These are phyloP conservation scores for Talaromyces stipitatus DNA, from an alignment of 495 filamentous ascomycete genomes.

Conservation along the genomic window DNA sequence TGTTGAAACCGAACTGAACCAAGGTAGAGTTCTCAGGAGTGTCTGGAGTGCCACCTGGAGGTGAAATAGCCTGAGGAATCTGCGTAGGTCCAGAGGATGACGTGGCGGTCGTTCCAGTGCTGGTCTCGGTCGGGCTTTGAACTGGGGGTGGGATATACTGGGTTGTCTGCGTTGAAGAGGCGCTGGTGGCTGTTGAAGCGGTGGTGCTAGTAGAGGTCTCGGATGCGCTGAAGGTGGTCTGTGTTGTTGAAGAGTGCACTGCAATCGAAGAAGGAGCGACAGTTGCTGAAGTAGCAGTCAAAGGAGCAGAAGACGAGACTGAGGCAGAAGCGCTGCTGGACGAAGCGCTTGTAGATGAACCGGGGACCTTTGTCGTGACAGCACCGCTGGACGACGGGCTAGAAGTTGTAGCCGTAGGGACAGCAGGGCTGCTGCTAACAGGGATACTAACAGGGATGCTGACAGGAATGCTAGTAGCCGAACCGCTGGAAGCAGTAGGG, in stretches of 20 bases:
- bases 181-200: slow-evolving; percentile 28
- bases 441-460: slow-evolving; percentile 4
- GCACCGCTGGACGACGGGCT: background rate
- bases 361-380: slow-evolving; percentile 1
- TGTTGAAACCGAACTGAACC: slow-evolving; percentile 80
- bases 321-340: background rate
- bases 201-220: slow-evolving; percentile 28
- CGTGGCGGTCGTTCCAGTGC: slow-evolving; percentile 17
- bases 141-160: slow-evolving; percentile 23
- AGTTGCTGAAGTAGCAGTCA: slow-evolving; percentile 13
- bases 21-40: slow-evolving; percentile 56
- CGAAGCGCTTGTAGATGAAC: background rate
- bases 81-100: slow-evolving; percentile 45
- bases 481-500: background rate
- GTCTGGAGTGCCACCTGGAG: slow-evolving; percentile 42
- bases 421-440: slow-evolving; percentile 13
- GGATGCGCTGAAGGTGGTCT: slow-evolving; percentile 12
- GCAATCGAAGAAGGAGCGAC: slow-evolving; percentile 11
- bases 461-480: background rate
- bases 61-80: slow-evolving; percentile 70
- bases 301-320: background rate
- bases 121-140: slow-evolving; percentile 21
- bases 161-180: slow-evolving; percentile 35
- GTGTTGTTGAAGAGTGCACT: slow-evolving; percentile 14
- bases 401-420: background rate